Base-by-base conservation (phyloP, 1,284 basidiomycete species). In the Acaromyces ingoldii region DNA sequence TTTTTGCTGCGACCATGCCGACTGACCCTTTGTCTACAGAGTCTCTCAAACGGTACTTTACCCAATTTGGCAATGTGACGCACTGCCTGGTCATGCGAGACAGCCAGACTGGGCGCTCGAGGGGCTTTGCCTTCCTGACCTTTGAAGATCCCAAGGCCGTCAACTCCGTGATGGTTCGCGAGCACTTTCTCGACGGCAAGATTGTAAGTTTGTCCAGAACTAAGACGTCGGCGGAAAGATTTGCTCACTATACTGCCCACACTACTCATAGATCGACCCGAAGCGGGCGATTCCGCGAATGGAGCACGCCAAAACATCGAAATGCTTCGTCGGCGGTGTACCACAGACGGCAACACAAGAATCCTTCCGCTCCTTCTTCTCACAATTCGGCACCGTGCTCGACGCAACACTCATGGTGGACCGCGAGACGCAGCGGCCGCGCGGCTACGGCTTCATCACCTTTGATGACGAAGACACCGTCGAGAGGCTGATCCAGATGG, bases 321-420 rank as follows among this genome's bases (percentile, higher is more conserved):
- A 78, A 74, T 81, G 97, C 38, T 99, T 99, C 74, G 92, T 98
- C 46, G 92, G 95, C 47, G 91, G 92, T 33, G 82, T 99, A 6
- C 88, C 93, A 0, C 85, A 88, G 19, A 85, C 83, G 48, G 91
- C 95, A 40, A 97, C 92, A 6, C 89, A 88, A 21, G 91, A 95
- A 65, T 88, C 86, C 6, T 90, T 98, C 85, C 85, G 88, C 59
- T 83, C 85, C 54, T 95, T 88, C 79, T 93, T 97, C 77, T 84
- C 85, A 38, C 88, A 92, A 72, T 83, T 80, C 70, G 95, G 93
- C 55, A 86, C 85, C 64, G 90, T 99, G 57, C 86, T 92, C 70
- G 93, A 98, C 76, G 91, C 92, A 45, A 97, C 91, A 0, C 90
- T 98, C 70, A 98, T 99, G 95, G 83, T 96, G 70, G 95, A 99